Evolutionary conservation across 768 basidiomycete genomes (phyloP).

Genomic region (Rhodocollybia butyracea): DNA sequence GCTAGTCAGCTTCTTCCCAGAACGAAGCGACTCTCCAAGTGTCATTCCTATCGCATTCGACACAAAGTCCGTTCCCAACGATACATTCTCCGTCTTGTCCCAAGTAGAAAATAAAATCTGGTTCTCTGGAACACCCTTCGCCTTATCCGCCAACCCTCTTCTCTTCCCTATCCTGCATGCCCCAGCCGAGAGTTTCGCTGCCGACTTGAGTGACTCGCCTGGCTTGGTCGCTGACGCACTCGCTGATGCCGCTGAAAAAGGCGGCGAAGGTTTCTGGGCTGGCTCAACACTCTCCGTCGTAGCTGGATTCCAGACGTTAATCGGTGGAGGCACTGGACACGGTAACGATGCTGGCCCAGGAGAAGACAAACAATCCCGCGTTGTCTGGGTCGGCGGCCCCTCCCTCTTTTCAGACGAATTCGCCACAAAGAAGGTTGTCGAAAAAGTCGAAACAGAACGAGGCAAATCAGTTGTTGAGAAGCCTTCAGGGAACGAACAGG

Average conservation of each 20-base stretch:
- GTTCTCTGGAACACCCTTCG: slow-evolving; percentile 71
- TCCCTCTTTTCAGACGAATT: slow-evolving; percentile 79
- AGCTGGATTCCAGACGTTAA: slow-evolving; percentile 83
- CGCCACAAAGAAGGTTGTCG: slow-evolving; percentile 43
- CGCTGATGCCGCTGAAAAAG: slow-evolving; percentile 69
- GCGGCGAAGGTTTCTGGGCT: slow-evolving; percentile 79
- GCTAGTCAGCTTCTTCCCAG: slow-evolving; percentile 83
- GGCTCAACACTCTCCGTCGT: slow-evolving; percentile 77
- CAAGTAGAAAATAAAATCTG: slow-evolving; percentile 57
- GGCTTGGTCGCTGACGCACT: slow-evolving; percentile 59
- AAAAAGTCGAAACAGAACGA: slow-evolving; percentile 16
- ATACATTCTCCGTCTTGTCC: not conserved
- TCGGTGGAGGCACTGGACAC: slow-evolving; percentile 33
- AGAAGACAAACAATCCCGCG: slow-evolving; percentile 42
- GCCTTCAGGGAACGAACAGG: slow-evolving; percentile 70
- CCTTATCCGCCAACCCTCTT: slow-evolving; percentile 70
- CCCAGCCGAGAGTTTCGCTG: slow-evolving; percentile 70
- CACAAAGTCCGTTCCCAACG: slow-evolving; percentile 35
- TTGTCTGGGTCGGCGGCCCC: slow-evolving; percentile 78
- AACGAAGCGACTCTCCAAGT: slow-evolving; percentile 58
- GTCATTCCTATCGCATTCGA: slow-evolving; percentile 64
- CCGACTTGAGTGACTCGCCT: slow-evolving; percentile 45
- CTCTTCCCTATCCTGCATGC: slow-evolving; percentile 81
- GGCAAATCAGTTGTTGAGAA: slow-evolving; percentile 42
- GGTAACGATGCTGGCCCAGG: not conserved